phyloP scores from a whole-genome alignment of 2,329 filamentous ascomycete genomes.

The Phialemoniopsis sp. region DNA sequence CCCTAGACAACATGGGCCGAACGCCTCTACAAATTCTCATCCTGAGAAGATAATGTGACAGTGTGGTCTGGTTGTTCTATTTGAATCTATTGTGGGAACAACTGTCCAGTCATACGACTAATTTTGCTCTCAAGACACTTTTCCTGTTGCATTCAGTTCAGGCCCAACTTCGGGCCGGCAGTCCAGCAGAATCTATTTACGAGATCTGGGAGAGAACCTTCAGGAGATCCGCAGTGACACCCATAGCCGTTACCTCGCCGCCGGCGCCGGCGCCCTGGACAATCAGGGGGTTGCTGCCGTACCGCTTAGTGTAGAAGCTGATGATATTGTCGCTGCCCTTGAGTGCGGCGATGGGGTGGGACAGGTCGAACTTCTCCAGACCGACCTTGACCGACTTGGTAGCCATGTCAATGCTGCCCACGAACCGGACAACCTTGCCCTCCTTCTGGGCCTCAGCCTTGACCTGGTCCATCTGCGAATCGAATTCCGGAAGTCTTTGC shows the following conservation, averaged over 20 bases:
- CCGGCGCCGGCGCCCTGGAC: slow-evolving; percentile 93
- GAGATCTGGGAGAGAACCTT: slow-evolving; percentile 76
- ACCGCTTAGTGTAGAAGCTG: slow-evolving; percentile 95
- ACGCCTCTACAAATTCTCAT: no score
- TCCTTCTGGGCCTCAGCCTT: slow-evolving; percentile 82
- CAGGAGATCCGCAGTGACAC: slow-evolving; percentile 87
- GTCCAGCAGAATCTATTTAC: slow-evolving; percentile 9
- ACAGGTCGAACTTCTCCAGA: slow-evolving; percentile 81
- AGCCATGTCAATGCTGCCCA: slow-evolving; percentile 87
- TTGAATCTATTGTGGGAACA: no score
- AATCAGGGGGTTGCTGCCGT: slow-evolving; percentile 86
- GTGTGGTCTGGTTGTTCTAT: no score
- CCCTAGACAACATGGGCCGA: no score
- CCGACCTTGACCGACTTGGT: slow-evolving; percentile 84
- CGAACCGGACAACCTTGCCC: slow-evolving; percentile 90
- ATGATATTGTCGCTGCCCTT: slow-evolving; percentile 99
- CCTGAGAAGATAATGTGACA: no score
- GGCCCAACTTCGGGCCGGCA: no score
- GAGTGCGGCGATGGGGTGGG: slow-evolving; percentile 86
- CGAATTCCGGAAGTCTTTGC: slow-evolving; percentile 72
- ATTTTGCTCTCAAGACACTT: no score
- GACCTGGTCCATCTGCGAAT: slow-evolving; percentile 82
- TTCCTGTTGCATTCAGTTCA: neutral
- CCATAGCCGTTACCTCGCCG: slow-evolving; percentile 96
- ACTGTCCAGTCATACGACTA: no score